A percentile compares a stretch with the other conserved stretches of the same genome.
These are phyloP conservation scores for Gentiana straminea DNA, from an alignment of 257 asterid species.

Conservation along the genomic window DNA sequence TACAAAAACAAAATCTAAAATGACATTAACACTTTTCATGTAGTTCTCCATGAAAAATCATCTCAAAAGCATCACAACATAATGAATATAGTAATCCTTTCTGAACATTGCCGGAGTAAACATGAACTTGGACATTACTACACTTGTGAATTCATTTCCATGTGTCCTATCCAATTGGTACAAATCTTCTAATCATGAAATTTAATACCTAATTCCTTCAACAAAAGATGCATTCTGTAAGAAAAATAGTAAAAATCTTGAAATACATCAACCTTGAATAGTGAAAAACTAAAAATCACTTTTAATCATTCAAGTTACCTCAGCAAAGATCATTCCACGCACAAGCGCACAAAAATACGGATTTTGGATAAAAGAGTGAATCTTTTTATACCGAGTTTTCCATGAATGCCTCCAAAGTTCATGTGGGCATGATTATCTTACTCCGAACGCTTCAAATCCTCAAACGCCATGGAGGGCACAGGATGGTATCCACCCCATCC, in stretches of 20 bases:
- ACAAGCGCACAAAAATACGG: not conserved
- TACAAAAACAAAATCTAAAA: no score
- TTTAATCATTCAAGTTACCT: not conserved
- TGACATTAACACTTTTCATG: no score
- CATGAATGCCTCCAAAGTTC: constrained; percentile 80
- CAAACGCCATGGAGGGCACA: constrained; percentile 66
- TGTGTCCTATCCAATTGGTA: not conserved
- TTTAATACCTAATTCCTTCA: no score
- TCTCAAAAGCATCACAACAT: no score
- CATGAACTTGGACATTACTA: no score
- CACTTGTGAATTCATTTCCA: not conserved
- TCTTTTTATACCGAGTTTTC: constrained; percentile 45
- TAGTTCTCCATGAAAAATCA: no score
- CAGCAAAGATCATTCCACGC: not conserved
- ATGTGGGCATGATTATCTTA: constrained; percentile 36
- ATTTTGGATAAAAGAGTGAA: not conserved
- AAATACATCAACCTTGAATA: not conserved
- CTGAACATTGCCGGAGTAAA: no score
- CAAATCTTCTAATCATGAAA: not conserved
- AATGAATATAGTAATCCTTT: no score
- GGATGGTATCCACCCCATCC: constrained; percentile 76
- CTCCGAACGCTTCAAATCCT: constrained; percentile 74
- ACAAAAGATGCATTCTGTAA: not conserved
- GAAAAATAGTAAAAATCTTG: not conserved
- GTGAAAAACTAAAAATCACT: not conserved